Evolutionary conservation across 257 asterid species (phyloP), one percentile per base, ranked within the genome.

Genomic region (Fraxinus excelsior): DNA sequence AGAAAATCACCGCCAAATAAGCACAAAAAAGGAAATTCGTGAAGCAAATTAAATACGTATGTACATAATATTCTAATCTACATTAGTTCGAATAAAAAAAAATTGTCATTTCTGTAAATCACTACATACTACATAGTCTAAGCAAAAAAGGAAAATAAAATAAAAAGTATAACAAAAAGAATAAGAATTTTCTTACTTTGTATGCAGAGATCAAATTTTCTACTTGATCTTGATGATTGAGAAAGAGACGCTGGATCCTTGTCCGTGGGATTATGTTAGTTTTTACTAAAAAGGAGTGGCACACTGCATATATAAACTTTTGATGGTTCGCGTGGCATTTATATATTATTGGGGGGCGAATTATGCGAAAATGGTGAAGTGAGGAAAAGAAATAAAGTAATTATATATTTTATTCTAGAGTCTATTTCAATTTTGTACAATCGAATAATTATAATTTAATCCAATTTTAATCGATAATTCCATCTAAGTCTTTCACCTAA

Each of bases 1-100:
- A 56, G 31, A 25, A 28, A 49, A 21, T 71, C 67, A 73, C 28
- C 14, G 37, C 28, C 74, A 81, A 51, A 76, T 44, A 14, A 62
- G 19, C 78, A 70, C 60, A 35, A 13, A 26, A 53, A 8, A 10
- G 10, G n/a, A 67, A 32, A 35, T n/a, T 26, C 40, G 8, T 16
- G 72, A 46, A 62, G 9, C 16, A 23, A 49, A 64, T 0, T 2
- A 23, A 13, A 34, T n/a, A 49, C 25, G 74, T 34, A 70, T 34
- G 29, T 46, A 7, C 29, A 38, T 64, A 34, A 53, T 74, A 67
- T 21, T 62, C 40, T 40, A 64, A 14, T 9, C 67, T 13, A 70
- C 62, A 42, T n/a, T 13, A 32, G 25, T 12, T 32, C 44, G 29
- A 40, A 67, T 72, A 46, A 49, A 72, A 60, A n/a, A 29, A 38